Conservation (phyloP, 2,329 filamentous ascomycete genomes). For the Knufia petricola region DNA sequence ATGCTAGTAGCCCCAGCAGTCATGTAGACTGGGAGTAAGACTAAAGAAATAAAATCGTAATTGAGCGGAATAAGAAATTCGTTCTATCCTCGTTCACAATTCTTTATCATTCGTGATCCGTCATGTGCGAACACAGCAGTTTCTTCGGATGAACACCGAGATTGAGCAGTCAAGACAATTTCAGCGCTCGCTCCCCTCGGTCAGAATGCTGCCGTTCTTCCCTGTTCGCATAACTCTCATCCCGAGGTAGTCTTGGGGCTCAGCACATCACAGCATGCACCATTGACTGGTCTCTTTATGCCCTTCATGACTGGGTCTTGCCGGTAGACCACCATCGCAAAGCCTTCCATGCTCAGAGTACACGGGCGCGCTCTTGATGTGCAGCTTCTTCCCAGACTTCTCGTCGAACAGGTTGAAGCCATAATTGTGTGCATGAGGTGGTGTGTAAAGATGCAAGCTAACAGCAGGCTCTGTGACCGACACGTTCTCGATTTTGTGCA, state of each 20-base stretch:
- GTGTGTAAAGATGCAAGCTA: slow-evolving; percentile 79
- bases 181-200: too few relatives aligned
- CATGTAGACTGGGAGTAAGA: not conserved
- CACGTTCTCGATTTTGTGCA: slow-evolving; percentile 75
- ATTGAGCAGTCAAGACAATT: too few relatives aligned
- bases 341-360: slow-evolving; percentile 6
- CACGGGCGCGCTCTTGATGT: slow-evolving; percentile 8
- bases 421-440: slow-evolving; percentile 73
- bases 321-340: not conserved
- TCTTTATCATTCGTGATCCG: too few relatives aligned
- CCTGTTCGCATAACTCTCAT: too few relatives aligned
- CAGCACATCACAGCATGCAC: too few relatives aligned
- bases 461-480: slow-evolving; percentile 60
- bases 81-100: too few relatives aligned
- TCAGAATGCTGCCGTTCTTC: too few relatives aligned
- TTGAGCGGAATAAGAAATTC: too few relatives aligned
- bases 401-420: slow-evolving; percentile 77
- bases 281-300: not conserved
- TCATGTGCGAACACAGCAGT: too few relatives aligned
- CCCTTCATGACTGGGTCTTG: not conserved
- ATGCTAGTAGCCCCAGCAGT: not conserved
- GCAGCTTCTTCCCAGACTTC: slow-evolving; percentile 52
- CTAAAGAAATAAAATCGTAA: too few relatives aligned
- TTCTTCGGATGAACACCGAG: too few relatives aligned
- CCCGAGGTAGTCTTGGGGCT: too few relatives aligned